phyloP scores from a whole-genome alignment of 2,329 filamentous ascomycete genomes.

The Colletotrichum cereale region DNA sequence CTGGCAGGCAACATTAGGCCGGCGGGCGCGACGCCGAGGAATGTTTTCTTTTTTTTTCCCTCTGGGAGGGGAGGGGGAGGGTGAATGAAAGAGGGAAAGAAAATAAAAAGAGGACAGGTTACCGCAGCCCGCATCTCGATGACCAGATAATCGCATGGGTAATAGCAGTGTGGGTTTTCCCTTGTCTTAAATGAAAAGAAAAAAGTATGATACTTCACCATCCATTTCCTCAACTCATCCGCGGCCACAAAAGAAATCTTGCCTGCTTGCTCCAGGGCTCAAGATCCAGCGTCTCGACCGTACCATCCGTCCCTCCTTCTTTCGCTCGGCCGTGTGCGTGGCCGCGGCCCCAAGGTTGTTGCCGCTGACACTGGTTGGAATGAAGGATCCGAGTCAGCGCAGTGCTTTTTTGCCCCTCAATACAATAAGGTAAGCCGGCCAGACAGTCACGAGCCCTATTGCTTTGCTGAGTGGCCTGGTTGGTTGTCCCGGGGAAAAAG shows the following conservation, averaged over 20 bases:
- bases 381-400: conserved; percentile 24
- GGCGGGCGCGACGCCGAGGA: neutral
- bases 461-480: conserved; percentile 28
- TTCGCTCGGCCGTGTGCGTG: conserved; percentile 6
- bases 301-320: neutral
- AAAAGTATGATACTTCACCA: neutral
- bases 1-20: neutral
- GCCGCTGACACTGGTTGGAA: conserved; percentile 26
- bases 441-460: neutral
- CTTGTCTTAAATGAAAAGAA: conserved; percentile 28
- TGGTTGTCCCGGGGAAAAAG: conserved; percentile 27
- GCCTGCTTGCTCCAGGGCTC: neutral
- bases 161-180: neutral
- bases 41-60: conserved; percentile 36
- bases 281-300: neutral
- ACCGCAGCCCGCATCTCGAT: conserved; percentile 10
- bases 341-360: neutral
- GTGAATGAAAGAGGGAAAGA: neutral
- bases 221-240: neutral
- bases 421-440: neutral
- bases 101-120: neutral
- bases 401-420: neutral
- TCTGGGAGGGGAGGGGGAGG: too few relatives aligned
- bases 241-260: conserved; percentile 29
- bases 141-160: conserved; percentile 16